Evolutionary conservation across 352 stramenopile genomes (phyloP).

Genomic region (Globisporangium viniferum): DNA sequence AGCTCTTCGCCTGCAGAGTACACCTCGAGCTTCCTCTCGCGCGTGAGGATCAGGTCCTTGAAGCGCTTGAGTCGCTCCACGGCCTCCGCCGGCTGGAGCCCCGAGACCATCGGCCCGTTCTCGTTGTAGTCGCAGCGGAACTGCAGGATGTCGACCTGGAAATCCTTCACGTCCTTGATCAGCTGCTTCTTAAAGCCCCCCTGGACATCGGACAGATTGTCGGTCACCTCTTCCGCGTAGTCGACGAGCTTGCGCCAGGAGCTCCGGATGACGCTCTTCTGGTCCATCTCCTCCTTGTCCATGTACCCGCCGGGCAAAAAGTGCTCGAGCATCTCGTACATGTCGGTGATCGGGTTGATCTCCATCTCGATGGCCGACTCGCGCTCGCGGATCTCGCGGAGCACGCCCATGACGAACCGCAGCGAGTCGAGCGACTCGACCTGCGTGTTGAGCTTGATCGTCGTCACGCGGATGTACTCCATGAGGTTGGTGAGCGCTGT

Average conservation of each 20-base stretch:
- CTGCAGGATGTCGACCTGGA: slow-evolving; percentile 58
- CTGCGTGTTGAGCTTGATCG: slow-evolving; percentile 53
- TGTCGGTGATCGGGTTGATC: slow-evolving; percentile 85
- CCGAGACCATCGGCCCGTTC: slow-evolving; percentile 69
- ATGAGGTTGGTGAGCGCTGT: slow-evolving; percentile 59
- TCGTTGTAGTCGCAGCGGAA: slow-evolving; percentile 72
- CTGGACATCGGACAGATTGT: slow-evolving; percentile 82
- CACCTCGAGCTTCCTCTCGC: slow-evolving; percentile 85
- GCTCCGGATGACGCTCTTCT: slow-evolving; percentile 84
- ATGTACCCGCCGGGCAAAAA: slow-evolving; percentile 84
- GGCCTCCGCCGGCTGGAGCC: slow-evolving; percentile 73
- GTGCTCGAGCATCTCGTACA: slow-evolving; percentile 90
- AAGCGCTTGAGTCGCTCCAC: slow-evolving; percentile 84
- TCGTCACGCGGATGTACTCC: slow-evolving; percentile 81
- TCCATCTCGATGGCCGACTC: slow-evolving; percentile 90
- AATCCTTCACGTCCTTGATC: slow-evolving; percentile 84
- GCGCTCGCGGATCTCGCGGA: slow-evolving; percentile 82
- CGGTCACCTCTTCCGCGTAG: slow-evolving; percentile 86
- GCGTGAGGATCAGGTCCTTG: slow-evolving; percentile 75
- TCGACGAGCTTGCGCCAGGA: slow-evolving; percentile 88
- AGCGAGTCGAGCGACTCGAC: slow-evolving; percentile 77
- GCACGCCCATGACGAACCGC: slow-evolving; percentile 79
- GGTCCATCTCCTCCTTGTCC: slow-evolving; percentile 89
- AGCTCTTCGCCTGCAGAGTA: slow-evolving; percentile 86
- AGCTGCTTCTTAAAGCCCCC: slow-evolving; percentile 90